Percentiles rank a stretch among this genome's conserved stretches.
These are phyloP conservation scores for Phytophthora tubulina DNA, from an alignment of 352 stramenopile species.

Conservation along the genomic window DNA sequence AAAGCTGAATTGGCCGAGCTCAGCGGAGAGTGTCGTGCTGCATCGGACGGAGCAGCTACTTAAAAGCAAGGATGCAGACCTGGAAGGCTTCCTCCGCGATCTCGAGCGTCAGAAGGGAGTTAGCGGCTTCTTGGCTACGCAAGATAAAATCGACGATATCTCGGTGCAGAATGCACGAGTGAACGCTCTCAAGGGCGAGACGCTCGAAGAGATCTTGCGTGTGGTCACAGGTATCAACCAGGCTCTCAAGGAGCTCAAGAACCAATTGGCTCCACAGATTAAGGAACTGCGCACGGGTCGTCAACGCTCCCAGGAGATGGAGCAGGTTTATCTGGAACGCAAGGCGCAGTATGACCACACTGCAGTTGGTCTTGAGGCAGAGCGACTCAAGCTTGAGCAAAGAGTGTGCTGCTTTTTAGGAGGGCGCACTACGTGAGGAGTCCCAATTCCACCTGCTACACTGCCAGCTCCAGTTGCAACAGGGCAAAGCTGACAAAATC, in stretches of 20 bases:
- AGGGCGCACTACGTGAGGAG: conserved; percentile 91
- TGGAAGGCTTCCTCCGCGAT: conserved; percentile 88
- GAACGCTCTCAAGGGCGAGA: conserved; percentile 93
- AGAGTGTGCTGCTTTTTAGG: conserved; percentile 88
- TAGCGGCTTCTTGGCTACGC: conserved; percentile 86
- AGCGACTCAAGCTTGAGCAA: conserved; percentile 92
- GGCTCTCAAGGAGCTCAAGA: conserved; percentile 92
- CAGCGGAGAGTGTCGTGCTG: conserved; percentile 90
- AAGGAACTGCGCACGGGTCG: conserved; percentile 91
- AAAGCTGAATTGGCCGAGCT: conserved; percentile 90
- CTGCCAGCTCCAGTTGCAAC: conserved; percentile 79
- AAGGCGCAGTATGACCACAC: conserved; percentile 93
- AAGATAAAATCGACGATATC: conserved; percentile 89
- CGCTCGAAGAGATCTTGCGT: conserved; percentile 93
- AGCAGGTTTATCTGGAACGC: conserved; percentile 88
- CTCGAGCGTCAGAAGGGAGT: conserved; percentile 90
- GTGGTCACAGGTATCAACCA: conserved; percentile 94
- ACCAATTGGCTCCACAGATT: conserved; percentile 93
- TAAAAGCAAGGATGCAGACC: conserved; percentile 82
- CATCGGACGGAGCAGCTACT: conserved; percentile 93
- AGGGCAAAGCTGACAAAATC: conserved; percentile 79
- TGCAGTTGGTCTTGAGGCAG: conserved; percentile 85
- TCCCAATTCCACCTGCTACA: conserved; percentile 88
- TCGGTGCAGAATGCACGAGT: conserved; percentile 90
- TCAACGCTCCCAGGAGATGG: conserved; percentile 90